Evolutionary conservation across 2,329 filamentous ascomycete genomes (phyloP).

Genomic region (Colletotrichum karsti): DNA sequence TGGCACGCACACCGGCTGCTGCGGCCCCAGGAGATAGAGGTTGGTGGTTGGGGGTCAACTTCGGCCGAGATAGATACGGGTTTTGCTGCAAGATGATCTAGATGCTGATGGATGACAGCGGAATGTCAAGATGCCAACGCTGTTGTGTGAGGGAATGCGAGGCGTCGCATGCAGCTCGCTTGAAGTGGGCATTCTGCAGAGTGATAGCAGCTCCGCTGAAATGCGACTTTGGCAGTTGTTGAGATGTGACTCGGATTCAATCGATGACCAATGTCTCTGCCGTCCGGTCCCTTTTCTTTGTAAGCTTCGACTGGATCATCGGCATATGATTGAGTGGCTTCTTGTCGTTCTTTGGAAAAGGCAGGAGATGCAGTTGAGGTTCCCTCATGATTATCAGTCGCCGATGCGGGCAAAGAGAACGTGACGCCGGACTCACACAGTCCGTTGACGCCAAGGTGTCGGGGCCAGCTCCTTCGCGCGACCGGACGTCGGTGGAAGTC

Average conservation of each 20-base stretch:
- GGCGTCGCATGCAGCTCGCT: constrained; percentile 10
- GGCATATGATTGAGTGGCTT: not conserved
- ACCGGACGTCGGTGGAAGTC: not conserved
- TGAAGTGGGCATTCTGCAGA: not conserved
- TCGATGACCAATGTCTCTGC: not conserved
- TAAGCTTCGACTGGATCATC: not conserved
- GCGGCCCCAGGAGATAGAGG: not conserved
- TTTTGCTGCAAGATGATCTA: not conserved
- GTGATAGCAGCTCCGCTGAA: not conserved
- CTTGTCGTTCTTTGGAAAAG: no score
- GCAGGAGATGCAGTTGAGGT: no score
- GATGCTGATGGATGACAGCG: not conserved
- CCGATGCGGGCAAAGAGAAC: not conserved
- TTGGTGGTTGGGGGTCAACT: not conserved
- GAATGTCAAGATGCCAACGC: not conserved
- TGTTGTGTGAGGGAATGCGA: not conserved
- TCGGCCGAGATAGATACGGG: not conserved
- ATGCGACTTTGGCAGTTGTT: not conserved
- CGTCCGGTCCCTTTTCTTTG: not conserved
- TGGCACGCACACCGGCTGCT: not conserved
- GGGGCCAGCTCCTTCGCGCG: not conserved
- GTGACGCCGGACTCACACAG: not conserved
- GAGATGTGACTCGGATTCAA: not conserved
- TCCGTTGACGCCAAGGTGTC: not conserved
- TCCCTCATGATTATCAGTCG: not conserved